Conservation (phyloP, 148 eudicot species). For the Rhododendron williamsianum region DNA sequence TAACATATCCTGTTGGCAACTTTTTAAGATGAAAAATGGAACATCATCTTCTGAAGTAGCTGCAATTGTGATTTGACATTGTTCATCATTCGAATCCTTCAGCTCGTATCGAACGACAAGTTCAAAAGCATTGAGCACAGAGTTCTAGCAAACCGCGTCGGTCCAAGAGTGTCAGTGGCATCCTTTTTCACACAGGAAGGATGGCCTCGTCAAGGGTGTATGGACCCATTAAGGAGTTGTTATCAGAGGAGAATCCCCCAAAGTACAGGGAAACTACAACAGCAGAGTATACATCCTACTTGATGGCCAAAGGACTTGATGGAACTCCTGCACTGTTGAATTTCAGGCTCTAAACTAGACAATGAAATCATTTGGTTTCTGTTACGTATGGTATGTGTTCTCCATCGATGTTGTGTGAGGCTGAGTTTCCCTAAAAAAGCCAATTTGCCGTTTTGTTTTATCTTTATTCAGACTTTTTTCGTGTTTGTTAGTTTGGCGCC, state of each 20-base stretch:
- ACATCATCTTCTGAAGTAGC: not conserved
- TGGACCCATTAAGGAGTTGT: slow-evolving; percentile 34
- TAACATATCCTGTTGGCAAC: not conserved
- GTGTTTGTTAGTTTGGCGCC: no score
- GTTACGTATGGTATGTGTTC: not conserved
- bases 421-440: no score
- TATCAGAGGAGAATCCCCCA: slow-evolving; percentile 18
- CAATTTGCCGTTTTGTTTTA: no score
- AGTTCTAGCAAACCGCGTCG: slow-evolving; percentile 31
- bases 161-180: slow-evolving; percentile 52
- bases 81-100: not conserved
- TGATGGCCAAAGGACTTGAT: not conserved
- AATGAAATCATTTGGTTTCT: not conserved
- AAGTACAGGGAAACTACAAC: slow-evolving; percentile 19
- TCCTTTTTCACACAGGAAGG: slow-evolving; percentile 30
- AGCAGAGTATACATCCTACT: not conserved
- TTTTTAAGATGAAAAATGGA: not conserved
- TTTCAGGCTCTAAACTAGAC: not conserved
- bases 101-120: not conserved
- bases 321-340: not conserved
- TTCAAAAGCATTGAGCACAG: slow-evolving; percentile 48
- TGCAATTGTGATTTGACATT: not conserved
- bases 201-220: slow-evolving; percentile 4
- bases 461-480: no score
- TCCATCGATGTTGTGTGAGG: not conserved